Conservation (phyloP, 108 stramenopile genomes). For the Cyclotella kingstonii region DNA sequence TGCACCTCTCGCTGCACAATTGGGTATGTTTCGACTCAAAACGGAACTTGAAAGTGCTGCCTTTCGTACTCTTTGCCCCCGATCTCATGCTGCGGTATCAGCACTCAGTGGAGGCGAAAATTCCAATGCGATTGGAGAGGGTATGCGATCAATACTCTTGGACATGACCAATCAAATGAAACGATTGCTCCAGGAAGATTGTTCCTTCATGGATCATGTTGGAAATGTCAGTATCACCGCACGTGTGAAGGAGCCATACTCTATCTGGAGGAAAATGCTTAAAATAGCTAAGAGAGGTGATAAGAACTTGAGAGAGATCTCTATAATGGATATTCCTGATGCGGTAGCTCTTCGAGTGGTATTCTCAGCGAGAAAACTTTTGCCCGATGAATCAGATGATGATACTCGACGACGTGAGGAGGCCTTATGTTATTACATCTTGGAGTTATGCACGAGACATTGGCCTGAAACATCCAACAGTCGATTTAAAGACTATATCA, state of each 20-base stretch:
- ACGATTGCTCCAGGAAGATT: slow-evolving; percentile 55
- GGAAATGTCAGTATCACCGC: slow-evolving; percentile 63
- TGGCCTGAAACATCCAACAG: slow-evolving; percentile 54
- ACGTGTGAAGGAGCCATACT: slow-evolving; percentile 79
- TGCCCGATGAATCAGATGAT: slow-evolving; percentile 52
- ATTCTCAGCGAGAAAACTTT: slow-evolving; percentile 57
- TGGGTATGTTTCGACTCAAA: slow-evolving; percentile 86
- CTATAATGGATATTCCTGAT: slow-evolving; percentile 74
- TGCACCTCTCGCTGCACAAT: slow-evolving; percentile 74
- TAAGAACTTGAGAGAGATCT: slow-evolving; percentile 15
- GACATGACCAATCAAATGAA: slow-evolving; percentile 61
- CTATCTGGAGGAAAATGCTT: slow-evolving; percentile 80
- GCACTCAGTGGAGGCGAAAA: slow-evolving; percentile 34
- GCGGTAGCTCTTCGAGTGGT: slow-evolving; percentile 76
- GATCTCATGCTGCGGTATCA: slow-evolving; percentile 58
- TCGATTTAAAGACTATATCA: slow-evolving; percentile 91
- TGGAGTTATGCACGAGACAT: slow-evolving; percentile 48
- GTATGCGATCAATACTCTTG: slow-evolving; percentile 56
- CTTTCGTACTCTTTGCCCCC: slow-evolving; percentile 68
- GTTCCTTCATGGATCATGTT: slow-evolving; percentile 53
- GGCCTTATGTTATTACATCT: slow-evolving; percentile 78
- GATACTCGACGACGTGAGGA: slow-evolving; percentile 63
- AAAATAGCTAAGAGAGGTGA: slow-evolving; percentile 56
- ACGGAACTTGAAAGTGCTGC: slow-evolving; percentile 85
- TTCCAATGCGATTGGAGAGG: slow-evolving; percentile 40